phyloP scores from a whole-genome alignment of 768 basidiomycete genomes.

The Mrakia blollopis region DNA sequence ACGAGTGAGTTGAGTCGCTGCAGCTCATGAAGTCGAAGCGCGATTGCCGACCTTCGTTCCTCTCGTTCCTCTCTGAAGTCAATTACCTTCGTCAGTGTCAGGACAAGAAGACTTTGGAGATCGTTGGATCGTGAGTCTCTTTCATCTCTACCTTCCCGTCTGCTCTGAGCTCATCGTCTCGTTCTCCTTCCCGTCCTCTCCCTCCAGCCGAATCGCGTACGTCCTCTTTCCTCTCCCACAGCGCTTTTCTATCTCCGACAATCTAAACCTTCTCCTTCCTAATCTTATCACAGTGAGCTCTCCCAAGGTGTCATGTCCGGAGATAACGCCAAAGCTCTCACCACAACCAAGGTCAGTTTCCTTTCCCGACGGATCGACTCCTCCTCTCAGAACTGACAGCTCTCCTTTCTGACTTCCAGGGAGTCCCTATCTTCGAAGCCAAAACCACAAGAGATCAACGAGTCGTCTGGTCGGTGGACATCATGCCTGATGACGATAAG shows the following conservation, averaged over 20 bases:
- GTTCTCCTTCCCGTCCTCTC: neutral
- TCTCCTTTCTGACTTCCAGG: neutral
- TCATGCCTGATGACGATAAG: neutral
- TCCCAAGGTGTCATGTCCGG: neutral
- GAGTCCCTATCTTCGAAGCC: conserved; percentile 32
- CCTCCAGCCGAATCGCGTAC: neutral
- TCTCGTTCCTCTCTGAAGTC: neutral
- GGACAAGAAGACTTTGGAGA: neutral
- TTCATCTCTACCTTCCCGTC: neutral
- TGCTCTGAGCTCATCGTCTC: neutral
- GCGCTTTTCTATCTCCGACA: neutral
- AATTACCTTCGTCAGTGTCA: neutral
- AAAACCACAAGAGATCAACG: conserved; percentile 27
- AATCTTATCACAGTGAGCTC: neutral
- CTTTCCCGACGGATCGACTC: neutral
- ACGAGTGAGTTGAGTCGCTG: neutral
- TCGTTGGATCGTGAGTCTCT: neutral
- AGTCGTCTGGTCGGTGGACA: conserved; percentile 14
- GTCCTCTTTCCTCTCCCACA: neutral
- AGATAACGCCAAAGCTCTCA: conserved; percentile 1
- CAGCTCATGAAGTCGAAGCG: too few species aligned
- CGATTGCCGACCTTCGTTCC: too few species aligned
- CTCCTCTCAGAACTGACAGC: neutral
- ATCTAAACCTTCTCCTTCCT: neutral
- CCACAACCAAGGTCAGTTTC: neutral